Conservation (phyloP, 805 yeast species). For the Soucietia sequanensis region DNA sequence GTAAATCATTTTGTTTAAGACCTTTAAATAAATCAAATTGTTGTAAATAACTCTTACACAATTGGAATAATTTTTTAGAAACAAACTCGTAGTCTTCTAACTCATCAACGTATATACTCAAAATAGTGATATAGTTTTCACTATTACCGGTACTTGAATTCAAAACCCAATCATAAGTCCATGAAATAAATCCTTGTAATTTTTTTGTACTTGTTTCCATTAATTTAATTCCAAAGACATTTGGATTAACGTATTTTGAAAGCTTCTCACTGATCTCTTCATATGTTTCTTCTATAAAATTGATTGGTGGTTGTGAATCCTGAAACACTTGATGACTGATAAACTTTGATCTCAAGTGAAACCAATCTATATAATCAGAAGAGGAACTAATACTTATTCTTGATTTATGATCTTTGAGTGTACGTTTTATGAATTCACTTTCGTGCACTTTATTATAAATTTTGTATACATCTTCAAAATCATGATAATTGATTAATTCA, state of each 20-base stretch:
- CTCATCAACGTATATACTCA: conserved; percentile 24
- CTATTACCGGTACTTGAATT: conserved; percentile 5
- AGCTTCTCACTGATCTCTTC: no score
- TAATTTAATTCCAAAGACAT: conserved; percentile 30
- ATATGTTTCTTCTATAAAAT: conserved; percentile 16
- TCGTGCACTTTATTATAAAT: conserved; percentile 11
- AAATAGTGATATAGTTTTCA: conserved; percentile 24
- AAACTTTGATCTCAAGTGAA: conserved; percentile 39
- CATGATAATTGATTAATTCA: conserved; percentile 25
- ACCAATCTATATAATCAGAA: conserved; percentile 37
- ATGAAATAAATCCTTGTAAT: conserved; percentile 28
- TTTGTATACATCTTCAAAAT: conserved; percentile 25
- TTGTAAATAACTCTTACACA: background rate
- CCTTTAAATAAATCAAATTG: background rate
- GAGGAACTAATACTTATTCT: conserved; percentile 30
- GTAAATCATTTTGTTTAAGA: conserved; percentile 5
- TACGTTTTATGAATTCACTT: conserved; percentile 14
- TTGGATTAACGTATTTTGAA: no score
- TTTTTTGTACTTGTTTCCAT: conserved; percentile 3
- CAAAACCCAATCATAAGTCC: conserved; percentile 38
- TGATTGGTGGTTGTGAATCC: conserved; percentile 11
- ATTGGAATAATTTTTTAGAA: background rate
- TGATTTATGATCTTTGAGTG: conserved; percentile 26
- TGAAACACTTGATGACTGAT: conserved; percentile 20
- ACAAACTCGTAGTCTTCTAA: conserved; percentile 13